Percentiles rank a stretch among this genome's conserved stretches.
phyloP scores from a whole-genome alignment of 176 grass and related monocot species.

The Carex myosuroides region DNA sequence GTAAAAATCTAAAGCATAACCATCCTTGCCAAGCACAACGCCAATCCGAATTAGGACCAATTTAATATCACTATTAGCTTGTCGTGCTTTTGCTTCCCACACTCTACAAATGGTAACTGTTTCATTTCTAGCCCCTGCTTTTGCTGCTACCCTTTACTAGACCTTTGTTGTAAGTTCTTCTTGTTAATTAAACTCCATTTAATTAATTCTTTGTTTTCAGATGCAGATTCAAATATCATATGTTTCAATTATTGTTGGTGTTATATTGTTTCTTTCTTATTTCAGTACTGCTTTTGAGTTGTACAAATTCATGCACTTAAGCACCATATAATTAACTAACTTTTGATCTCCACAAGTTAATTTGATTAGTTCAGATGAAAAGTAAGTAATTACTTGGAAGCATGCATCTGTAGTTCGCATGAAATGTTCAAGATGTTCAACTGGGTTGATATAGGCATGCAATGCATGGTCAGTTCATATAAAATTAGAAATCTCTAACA shows the following conservation, averaged over 20 bases:
- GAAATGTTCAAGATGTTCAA: too few relatives aligned
- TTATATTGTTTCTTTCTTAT: neutral
- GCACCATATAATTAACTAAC: neutral
- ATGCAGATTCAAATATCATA: neutral
- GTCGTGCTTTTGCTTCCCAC: too few relatives aligned
- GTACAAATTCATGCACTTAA: neutral
- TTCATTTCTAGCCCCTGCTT: slow-evolving; percentile 2
- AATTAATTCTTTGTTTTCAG: neutral
- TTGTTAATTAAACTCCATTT: neutral
- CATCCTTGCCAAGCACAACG: too few relatives aligned
- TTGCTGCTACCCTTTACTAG: slow-evolving; percentile 8
- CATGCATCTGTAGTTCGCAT: too few relatives aligned
- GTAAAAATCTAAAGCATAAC: too few relatives aligned
- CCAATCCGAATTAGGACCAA: too few relatives aligned
- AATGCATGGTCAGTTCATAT: neutral
- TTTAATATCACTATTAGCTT: too few relatives aligned
- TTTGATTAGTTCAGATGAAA: neutral
- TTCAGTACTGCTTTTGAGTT: neutral
- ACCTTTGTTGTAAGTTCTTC: slow-evolving; percentile 24
- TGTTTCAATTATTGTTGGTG: neutral
- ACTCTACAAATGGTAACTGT: too few relatives aligned
- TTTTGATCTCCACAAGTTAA: neutral
- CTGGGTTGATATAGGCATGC: too few relatives aligned
- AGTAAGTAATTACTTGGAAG: neutral
- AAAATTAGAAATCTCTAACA: neutral